A percentile compares a stretch with the other conserved stretches of the same genome.
Evolutionary conservation across 176 grass and related monocot genomes (phyloP).

Genomic region (Aegilops umbellulata): DNA sequence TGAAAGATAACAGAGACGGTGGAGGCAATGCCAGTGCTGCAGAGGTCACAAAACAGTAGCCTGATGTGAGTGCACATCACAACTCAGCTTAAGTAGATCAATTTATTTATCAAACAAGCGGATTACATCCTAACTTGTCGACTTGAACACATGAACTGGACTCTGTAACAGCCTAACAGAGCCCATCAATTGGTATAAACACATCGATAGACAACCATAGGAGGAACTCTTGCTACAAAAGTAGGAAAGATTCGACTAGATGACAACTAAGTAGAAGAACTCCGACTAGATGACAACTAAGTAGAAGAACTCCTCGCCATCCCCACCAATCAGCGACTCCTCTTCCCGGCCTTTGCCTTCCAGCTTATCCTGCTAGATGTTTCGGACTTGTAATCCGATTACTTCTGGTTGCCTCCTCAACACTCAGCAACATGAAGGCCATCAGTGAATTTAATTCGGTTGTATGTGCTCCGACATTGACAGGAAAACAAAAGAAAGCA

Average conservation of each 20-base stretch:
- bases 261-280: background rate
- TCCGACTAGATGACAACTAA: background rate
- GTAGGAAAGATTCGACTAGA: background rate
- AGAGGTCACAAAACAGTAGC: no score
- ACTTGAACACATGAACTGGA: background rate
- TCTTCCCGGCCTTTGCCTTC: background rate
- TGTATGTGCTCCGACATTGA: background rate
- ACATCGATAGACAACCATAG: background rate
- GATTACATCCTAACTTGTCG: background rate
- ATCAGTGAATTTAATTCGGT: no score
- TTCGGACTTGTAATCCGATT: no score
- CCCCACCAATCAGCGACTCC: background rate
- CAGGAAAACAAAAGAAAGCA: background rate
- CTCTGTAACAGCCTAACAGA: background rate
- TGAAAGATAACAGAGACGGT: background rate
- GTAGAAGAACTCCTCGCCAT: background rate
- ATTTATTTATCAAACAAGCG: background rate
- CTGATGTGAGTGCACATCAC: no score
- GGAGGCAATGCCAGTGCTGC: background rate
- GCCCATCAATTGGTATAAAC: background rate
- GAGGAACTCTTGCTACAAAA: background rate
- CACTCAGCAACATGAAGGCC: background rate
- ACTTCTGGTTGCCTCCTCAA: background rate
- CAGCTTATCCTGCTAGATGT: no score
- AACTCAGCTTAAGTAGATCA: background rate